Evolutionary conservation across 225 moss, liverwort and hornwort species (phyloP), one percentile per base, ranked within the genome.

Genomic region (Polytrichum commune): DNA sequence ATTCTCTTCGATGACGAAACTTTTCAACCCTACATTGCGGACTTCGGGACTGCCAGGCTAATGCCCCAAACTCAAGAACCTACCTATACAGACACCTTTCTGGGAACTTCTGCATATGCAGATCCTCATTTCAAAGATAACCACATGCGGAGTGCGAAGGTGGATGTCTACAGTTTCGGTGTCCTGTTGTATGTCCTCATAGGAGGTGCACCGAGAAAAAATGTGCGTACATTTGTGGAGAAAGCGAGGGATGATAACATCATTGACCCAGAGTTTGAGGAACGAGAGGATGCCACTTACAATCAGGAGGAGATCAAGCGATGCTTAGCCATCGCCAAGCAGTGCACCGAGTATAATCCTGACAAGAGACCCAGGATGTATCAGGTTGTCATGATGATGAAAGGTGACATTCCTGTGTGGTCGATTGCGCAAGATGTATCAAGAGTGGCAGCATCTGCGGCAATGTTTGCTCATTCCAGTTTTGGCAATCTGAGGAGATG

Each of bases 11-110:
- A 77, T n/a, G 2, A 30, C 4, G 27, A 70, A 5, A 65, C 64
- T 4, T 58, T 8, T 24, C 26, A 71, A 65, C 70, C 76, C 5
- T 77, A 54, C 54, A 64, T 73, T 54, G 73, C 81, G 29, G 78
- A 82, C 55, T 82, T 82, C 20, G 82, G 82, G 13, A 75, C 72
- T 46, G 68, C 78, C 26, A 82, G 69, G 64, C 22, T 82, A 13
- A 75, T 75, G 66, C 24, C 35, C 9, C 16, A 4, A 8, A 6
- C 29, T 1, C 18, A 19, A 18, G 67, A 63, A 4, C 57, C 53
- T 4, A 67, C 65, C 9, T 63, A 22, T 6, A 65, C 77, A 28
- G 64, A 62, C n/a, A 27, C 29, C 0, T 46, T 72, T 16, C 19
- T 54, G 24, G 78, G 82, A 1, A 75, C 82, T 25, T 30, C 63